Base-by-base conservation (phyloP, 2,329 filamentous ascomycete species). In the Fusarium chaquense region DNA sequence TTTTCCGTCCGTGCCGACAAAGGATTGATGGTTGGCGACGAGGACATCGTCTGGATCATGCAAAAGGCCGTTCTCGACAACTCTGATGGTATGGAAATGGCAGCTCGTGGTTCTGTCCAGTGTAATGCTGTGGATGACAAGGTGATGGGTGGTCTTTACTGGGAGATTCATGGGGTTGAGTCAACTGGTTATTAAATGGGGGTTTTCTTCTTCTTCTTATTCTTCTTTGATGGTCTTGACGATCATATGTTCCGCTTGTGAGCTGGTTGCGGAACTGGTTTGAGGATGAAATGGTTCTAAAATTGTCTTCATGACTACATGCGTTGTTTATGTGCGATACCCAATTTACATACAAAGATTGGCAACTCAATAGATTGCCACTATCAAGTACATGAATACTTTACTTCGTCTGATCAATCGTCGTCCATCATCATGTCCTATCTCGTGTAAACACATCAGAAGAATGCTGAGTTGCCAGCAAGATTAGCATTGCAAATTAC, bases 1-100 rank as follows among this genome's bases (percentile, higher is more conserved):
- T 67, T 78, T 36, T 69, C 70, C 26, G 72, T 78, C 41, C 69
- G 75, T 44, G 70, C 76, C 18, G 52, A 56, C 22, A 54, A 47
- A 43, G 67, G 32, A 26, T n/a, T 69, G 8, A 55, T 43, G 20
- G 28, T 72, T 15, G 69, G 69, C 8, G 58, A 72, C 12, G 65
- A 62, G 7, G 69, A 72, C 11, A 57, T 72, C 7, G 58, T 67
- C 20, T 67, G 47, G 50, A 60, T 72, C 20, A 46, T 72, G 40
- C 44, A 67, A 15, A 56, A 67, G 56, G 58, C 69, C 24, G 47
- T 72, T 32, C 40, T 57, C 16, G 53, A 67, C n/a, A 70, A 65
- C 53, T 72, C 69, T 45, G 43, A 62, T 40, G 69, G 69, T 1
- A 58, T 40, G 11, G 49, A 64, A 6, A 59, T 72, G 44, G 65